These are phyloP conservation scores for Spizellomyces punctatus DNA, from an alignment of 192 early-diverging fungal species.

Conservation along the genomic window DNA sequence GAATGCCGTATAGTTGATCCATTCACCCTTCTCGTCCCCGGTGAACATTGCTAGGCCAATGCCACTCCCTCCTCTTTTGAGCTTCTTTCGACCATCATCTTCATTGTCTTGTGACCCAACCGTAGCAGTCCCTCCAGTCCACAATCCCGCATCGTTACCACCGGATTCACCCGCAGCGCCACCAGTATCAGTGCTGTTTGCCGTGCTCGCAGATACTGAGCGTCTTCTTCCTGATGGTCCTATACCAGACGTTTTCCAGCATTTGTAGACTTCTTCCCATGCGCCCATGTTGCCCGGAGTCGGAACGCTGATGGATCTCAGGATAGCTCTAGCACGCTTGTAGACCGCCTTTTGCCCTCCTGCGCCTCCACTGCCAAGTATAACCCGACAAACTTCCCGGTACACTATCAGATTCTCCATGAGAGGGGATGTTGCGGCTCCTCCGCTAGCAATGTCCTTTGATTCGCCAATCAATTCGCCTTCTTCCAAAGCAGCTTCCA, in stretches of 20 bases:
- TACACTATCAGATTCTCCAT: constrained; percentile 75
- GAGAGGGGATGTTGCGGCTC: constrained; percentile 48
- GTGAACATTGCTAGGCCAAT: background rate
- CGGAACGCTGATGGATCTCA: constrained; percentile 65
- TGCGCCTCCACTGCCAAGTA: constrained; percentile 22
- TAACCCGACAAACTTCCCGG: constrained; percentile 51
- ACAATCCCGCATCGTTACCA: background rate
- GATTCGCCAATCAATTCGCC: constrained; percentile 66
- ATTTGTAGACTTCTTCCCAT: constrained; percentile 79
- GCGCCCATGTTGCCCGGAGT: constrained; percentile 78
- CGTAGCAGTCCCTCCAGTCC: background rate
- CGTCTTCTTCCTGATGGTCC: constrained; percentile 3
- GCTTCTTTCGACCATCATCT: background rate
- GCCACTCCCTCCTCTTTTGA: constrained; percentile 12
- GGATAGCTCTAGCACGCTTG: constrained; percentile 70
- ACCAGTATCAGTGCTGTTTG: background rate
- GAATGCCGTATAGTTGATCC: constrained; percentile 84
- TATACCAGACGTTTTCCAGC: constrained; percentile 57
- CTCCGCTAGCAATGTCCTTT: constrained; percentile 12
- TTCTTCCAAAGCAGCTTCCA: constrained; percentile 73
- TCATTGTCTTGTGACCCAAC: background rate
- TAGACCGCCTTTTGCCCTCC: constrained; percentile 74
- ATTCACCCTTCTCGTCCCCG: constrained; percentile 58
- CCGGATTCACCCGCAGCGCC: background rate
- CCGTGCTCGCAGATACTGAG: background rate